Conservation (phyloP, 1,139 yeast species). For the Diutina rugosa region DNA sequence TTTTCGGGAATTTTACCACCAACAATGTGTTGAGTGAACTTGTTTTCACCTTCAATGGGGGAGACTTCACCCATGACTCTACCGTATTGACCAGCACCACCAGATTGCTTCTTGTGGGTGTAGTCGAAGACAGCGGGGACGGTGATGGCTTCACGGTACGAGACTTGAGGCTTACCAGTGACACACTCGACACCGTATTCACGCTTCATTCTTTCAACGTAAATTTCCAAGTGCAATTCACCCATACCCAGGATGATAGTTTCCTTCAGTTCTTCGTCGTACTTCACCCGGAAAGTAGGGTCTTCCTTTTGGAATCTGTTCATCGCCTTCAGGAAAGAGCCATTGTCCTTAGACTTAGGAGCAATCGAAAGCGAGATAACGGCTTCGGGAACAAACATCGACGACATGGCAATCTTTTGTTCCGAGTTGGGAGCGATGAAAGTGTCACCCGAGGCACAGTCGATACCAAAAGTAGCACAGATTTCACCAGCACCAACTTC, state of each 20-base stretch:
- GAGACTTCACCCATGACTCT: constrained; percentile 82
- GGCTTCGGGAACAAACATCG: constrained; percentile 98
- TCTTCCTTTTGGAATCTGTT: constrained; percentile 97
- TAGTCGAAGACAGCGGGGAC: constrained; percentile 71
- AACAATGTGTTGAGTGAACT: constrained; percentile 75
- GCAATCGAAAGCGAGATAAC: constrained; percentile 86
- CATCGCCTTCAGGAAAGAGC: constrained; percentile 85
- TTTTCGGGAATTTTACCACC: constrained; percentile 98
- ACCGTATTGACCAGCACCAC: constrained; percentile 99
- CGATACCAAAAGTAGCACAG: constrained; percentile 98
- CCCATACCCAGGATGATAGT: constrained; percentile 98
- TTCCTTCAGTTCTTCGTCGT: constrained; percentile 86
- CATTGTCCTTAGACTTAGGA: constrained; percentile 81
- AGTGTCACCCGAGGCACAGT: constrained; percentile 98
- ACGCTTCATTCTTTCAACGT: constrained; percentile 95
- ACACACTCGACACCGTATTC: constrained; percentile 93
- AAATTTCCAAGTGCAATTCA: constrained; percentile 88
- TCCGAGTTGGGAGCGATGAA: constrained; percentile 67
- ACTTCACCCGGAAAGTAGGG: constrained; percentile 92
- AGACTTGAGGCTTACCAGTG: constrained; percentile 96
- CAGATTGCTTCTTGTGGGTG: constrained; percentile 95
- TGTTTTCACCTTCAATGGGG: constrained; percentile 55
- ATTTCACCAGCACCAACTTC: constrained; percentile 97
- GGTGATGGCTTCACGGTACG: constrained; percentile 89
- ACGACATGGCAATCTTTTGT: constrained; percentile 76